A percentile compares a stretch with the other conserved stretches of the same genome.
These are phyloP conservation scores for Stephania cephalantha DNA, from an alignment of 164 flowering plant species.

Conservation along the genomic window DNA sequence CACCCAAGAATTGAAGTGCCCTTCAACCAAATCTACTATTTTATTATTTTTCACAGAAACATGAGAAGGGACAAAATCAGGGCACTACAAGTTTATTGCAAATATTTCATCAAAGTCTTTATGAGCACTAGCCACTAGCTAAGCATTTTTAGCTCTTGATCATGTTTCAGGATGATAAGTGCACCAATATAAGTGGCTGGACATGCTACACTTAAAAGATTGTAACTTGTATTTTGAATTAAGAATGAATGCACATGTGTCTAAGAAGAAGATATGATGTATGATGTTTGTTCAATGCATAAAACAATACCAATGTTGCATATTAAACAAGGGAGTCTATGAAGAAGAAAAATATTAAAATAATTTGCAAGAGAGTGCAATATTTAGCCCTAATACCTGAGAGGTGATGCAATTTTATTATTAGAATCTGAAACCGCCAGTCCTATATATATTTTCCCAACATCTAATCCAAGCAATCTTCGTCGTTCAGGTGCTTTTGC, in stretches of 20 bases:
- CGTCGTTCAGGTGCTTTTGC: constrained; percentile 26
- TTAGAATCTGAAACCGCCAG: constrained; percentile 65
- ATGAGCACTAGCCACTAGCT: too few relatives aligned
- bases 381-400: constrained; percentile 36
- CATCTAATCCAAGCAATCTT: constrained; percentile 83
- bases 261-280: neutral
- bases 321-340: neutral
- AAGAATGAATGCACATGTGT: neutral
- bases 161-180: neutral
- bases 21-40: neutral
- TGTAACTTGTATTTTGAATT: neutral
- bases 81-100: too few relatives aligned
- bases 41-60: too few relatives aligned
- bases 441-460: constrained; percentile 79
- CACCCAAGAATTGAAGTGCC: neutral
- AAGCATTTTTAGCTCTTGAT: neutral
- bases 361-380: constrained; percentile 1
- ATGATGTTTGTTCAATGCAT: neutral
- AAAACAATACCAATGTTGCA: neutral
- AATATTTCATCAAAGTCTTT: too few relatives aligned
- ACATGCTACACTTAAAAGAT: neutral
- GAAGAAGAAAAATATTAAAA: neutral
- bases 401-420: constrained; percentile 59
- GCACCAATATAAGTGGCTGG: neutral
- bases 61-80: too few relatives aligned